phyloP scores from a whole-genome alignment of 1,284 basidiomycete species.

The Irpex sp. region DNA sequence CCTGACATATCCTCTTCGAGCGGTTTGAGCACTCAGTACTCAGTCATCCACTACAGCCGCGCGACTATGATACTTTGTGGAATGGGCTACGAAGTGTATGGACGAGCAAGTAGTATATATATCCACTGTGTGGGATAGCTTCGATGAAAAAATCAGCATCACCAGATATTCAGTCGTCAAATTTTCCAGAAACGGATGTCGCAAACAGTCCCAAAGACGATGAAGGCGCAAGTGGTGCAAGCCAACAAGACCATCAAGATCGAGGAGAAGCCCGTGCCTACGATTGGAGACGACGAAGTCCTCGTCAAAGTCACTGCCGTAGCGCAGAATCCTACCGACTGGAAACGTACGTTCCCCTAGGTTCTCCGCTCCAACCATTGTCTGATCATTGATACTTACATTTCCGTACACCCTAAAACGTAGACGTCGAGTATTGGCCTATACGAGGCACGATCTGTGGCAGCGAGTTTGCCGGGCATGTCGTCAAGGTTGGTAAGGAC shows the following conservation, averaged over 20 bases:
- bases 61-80: no score
- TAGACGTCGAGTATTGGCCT: conserved; percentile 5
- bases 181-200: neutral
- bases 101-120: no score
- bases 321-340: conserved; percentile 28
- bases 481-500: conserved; percentile 20
- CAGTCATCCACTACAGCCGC: no score
- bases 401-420: no score
- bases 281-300: conserved; percentile 22
- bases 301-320: conserved; percentile 22
- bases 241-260: conserved; percentile 14
- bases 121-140: no score
- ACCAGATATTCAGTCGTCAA: no score
- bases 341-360: conserved; percentile 18
- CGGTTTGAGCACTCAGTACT: no score
- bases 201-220: conserved; percentile 10
- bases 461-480: conserved; percentile 19
- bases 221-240: conserved; percentile 15
- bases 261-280: conserved; percentile 23
- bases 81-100: no score
- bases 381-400: neutral
- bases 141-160: no score
- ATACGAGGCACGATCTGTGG: conserved; percentile 17
- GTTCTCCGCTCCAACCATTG: neutral
- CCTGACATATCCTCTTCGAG: no score